Evolutionary conservation across 2,329 filamentous ascomycete genomes (phyloP).

Genomic region (Aspergillus sclerotialis): DNA sequence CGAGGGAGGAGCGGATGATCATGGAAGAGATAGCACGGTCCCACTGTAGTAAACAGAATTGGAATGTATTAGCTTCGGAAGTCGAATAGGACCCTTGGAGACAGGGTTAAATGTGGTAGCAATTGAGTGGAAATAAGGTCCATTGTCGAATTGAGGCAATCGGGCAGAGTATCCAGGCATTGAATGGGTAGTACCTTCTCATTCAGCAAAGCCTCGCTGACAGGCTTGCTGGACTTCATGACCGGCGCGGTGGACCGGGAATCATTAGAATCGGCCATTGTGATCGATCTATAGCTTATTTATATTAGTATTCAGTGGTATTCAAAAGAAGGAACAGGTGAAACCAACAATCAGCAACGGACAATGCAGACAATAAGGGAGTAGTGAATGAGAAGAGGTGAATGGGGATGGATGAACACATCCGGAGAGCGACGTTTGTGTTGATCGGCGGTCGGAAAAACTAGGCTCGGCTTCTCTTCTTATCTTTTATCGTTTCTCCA

Average conservation of each 20-base stretch:
- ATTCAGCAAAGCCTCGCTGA: constrained; percentile 96
- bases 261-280: constrained; percentile 52
- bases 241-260: constrained; percentile 57
- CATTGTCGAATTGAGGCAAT: background rate
- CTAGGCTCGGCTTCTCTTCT: constrained; percentile 3
- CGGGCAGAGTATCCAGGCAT: background rate
- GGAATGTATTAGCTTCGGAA: constrained; percentile 13
- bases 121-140: background rate
- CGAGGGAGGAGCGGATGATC: constrained; percentile 92
- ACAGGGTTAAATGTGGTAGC: background rate
- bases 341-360: constrained; percentile 11
- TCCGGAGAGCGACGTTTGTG: constrained; percentile 12
- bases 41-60: constrained; percentile 57
- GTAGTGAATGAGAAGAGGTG: constrained; percentile 5
- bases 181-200: constrained; percentile 68
- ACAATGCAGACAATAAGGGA: constrained; percentile 11
- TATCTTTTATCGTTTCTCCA: constrained; percentile 6
- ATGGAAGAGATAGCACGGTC: constrained; percentile 96
- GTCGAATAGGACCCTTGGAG: background rate
- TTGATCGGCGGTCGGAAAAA: constrained; percentile 31
- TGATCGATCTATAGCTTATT: constrained; percentile 17
- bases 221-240: constrained; percentile 65
- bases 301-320: constrained; percentile 9
- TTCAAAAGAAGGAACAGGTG: background rate
- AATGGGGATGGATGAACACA: constrained; percentile 17